Evolutionary conservation across 805 yeast species (phyloP).

Genomic region (Hanseniaspora guilliermondii): DNA sequence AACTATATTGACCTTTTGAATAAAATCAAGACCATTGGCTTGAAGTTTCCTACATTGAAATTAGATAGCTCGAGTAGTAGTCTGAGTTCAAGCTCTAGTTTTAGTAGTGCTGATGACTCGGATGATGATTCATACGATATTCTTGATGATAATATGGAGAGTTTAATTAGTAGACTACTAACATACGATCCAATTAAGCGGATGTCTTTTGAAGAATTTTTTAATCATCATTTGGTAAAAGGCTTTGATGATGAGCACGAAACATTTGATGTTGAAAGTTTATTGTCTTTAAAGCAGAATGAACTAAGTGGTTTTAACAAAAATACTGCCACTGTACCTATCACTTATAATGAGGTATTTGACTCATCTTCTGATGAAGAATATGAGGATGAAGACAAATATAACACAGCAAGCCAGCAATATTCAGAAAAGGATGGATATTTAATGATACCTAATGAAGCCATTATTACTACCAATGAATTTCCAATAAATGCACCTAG

Average conservation of each 20-base stretch:
- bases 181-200: conserved; percentile 79
- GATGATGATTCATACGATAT: not conserved
- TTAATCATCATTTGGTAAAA: conserved; percentile 40
- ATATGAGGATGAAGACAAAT: not conserved
- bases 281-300: conserved; percentile 15
- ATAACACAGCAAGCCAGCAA: not conserved
- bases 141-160: conserved; percentile 32
- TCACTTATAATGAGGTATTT: not conserved
- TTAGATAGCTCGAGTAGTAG: not conserved
- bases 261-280: conserved; percentile 37
- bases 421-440: not conserved
- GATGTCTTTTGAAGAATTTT: conserved; percentile 79
- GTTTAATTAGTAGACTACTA: conserved; percentile 61
- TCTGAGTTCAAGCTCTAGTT: not conserved
- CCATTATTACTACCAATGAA: conserved; percentile 19
- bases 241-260: conserved; percentile 32
- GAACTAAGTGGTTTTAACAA: too few species aligned
- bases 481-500: conserved; percentile 14
- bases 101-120: conserved; percentile 1
- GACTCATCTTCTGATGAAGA: conserved; percentile 2
- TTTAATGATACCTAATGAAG: not conserved
- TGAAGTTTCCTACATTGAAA: conserved; percentile 51
- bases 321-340: not conserved
- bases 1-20: conserved; percentile 83
- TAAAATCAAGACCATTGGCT: conserved; percentile 72